A percentile compares a stretch with the other conserved stretches of the same genome.
Evolutionary conservation across 2,329 filamentous ascomycete species (phyloP).

Genomic region (Phaeosphaeria sp.): DNA sequence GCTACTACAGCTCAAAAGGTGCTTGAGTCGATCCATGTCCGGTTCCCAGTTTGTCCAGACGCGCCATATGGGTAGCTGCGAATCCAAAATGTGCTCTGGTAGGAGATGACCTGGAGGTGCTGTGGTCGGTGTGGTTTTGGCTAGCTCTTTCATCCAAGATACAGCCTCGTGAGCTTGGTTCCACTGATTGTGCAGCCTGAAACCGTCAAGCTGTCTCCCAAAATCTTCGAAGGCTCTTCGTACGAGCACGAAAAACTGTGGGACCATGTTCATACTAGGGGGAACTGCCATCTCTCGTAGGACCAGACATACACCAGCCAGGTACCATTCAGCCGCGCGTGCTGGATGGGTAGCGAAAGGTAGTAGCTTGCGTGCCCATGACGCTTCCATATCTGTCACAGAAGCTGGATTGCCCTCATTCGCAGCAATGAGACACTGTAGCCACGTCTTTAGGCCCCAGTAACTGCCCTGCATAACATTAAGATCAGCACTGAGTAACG

Average conservation of each 20-base stretch:
- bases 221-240: slow-evolving; percentile 29
- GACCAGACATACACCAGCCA: slow-evolving; percentile 30
- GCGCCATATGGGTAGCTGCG: slow-evolving; percentile 34
- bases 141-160: slow-evolving; percentile 30
- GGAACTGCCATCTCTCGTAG: slow-evolving; percentile 18
- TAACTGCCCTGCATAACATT: slow-evolving; percentile 36
- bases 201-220: slow-evolving; percentile 32
- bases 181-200: slow-evolving; percentile 34
- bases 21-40: slow-evolving; percentile 19
- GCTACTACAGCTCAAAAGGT: slow-evolving; percentile 20
- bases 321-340: slow-evolving; percentile 29
- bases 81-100: slow-evolving; percentile 32
- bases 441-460: slow-evolving; percentile 35
- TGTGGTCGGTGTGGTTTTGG: slow-evolving; percentile 7
- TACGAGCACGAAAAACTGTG: slow-evolving; percentile 30
- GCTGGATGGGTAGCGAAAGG: slow-evolving; percentile 32
- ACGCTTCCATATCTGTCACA: slow-evolving; percentile 34
- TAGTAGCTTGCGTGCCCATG: slow-evolving; percentile 33
- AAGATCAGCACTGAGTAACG: slow-evolving; percentile 29
- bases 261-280: slow-evolving; percentile 23
- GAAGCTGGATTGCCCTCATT: slow-evolving; percentile 30
- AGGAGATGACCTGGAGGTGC: slow-evolving; percentile 16
- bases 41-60: slow-evolving; percentile 42
- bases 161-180: slow-evolving; percentile 24
- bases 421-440: slow-evolving; percentile 39